These are phyloP conservation scores for Asterophora parasitica DNA, from an alignment of 768 basidiomycete species.

Conservation along the genomic window DNA sequence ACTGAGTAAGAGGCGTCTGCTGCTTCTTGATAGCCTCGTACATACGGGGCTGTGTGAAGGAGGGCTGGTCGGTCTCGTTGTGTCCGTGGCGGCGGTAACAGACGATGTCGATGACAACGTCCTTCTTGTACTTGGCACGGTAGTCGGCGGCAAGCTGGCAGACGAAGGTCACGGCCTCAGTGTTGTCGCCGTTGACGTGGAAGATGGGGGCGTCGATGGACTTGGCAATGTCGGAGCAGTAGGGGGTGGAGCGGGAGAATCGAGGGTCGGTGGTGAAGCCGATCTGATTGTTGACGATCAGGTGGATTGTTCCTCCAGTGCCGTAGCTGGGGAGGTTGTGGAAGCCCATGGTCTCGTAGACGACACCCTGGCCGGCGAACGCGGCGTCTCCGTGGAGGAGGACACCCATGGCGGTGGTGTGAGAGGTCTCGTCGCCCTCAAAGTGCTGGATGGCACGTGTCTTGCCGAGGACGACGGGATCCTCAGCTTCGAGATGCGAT, in stretches of 20 bases:
- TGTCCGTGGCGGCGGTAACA: conserved; percentile 99
- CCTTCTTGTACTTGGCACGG: conserved; percentile 97
- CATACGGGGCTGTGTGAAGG: conserved; percentile 98
- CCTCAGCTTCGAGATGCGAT: conserved; percentile 95
- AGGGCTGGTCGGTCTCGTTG: conserved; percentile 98
- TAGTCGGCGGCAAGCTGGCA: conserved; percentile 98
- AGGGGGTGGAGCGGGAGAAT: conserved; percentile 95
- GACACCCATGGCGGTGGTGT: conserved; percentile 89
- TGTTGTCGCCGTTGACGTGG: conserved; percentile 99
- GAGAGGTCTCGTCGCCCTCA: conserved; percentile 77
- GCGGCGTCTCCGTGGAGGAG: conserved; percentile 97
- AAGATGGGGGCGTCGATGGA: conserved; percentile 98
- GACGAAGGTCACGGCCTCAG: conserved; percentile 97
- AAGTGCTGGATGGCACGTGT: conserved; percentile 96
- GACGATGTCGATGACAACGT: conserved; percentile 97
- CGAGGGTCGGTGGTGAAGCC: conserved; percentile 99
- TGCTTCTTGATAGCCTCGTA: conserved; percentile 96
- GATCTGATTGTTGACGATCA: conserved; percentile 99
- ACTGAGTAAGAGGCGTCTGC: conserved; percentile 86
- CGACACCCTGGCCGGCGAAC: conserved; percentile 96
- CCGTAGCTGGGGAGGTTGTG: conserved; percentile 93
- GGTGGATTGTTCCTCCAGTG: conserved; percentile 95
- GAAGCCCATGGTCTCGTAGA: conserved; percentile 99
- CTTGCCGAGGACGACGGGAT: conserved; percentile 98
- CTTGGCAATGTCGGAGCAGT: conserved; percentile 97